A percentile compares a stretch with the other conserved stretches of the same genome.
phyloP scores from a whole-genome alignment of 805 yeast species.

The Sugiyamaella valdiviana region DNA sequence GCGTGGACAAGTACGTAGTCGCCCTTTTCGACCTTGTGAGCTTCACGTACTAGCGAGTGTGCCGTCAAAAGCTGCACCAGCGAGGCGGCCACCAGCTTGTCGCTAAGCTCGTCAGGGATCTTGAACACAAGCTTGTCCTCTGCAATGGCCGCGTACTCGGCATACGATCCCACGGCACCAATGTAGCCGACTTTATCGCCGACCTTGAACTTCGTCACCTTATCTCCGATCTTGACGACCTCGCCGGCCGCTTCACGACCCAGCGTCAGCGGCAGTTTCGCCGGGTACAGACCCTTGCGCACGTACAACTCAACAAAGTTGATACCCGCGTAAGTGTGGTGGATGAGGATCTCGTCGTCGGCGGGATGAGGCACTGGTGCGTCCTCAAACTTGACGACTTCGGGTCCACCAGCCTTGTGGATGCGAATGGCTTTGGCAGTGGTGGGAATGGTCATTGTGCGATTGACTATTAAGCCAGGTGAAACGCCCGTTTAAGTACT shows the following conservation, averaged over 20 bases:
- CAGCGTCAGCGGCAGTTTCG: conserved; percentile 50
- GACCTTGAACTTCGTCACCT: conserved; percentile 47
- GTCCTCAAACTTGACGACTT: conserved; percentile 53
- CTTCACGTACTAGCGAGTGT: conserved; percentile 57
- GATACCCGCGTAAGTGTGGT: conserved; percentile 71
- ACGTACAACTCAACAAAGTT: conserved; percentile 80
- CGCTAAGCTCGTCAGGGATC: conserved; percentile 41
- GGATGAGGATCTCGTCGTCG: conserved; percentile 57
- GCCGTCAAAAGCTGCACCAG: conserved; percentile 76
- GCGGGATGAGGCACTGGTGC: conserved; percentile 52
- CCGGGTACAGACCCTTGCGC: conserved; percentile 70
- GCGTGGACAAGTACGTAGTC: conserved; percentile 79
- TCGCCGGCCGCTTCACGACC: conserved; percentile 75
- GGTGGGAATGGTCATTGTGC: conserved; percentile 19
- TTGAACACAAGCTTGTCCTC: conserved; percentile 31
- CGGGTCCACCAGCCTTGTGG: conserved; percentile 52
- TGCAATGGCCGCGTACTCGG: conserved; percentile 49
- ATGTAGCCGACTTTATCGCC: conserved; percentile 67
- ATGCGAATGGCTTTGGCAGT: conserved; percentile 28
- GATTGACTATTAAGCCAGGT: too few species aligned
- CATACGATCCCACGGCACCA: conserved; percentile 53
- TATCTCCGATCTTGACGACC: conserved; percentile 58
- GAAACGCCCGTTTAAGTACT: too few species aligned
- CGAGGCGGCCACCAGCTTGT: conserved; percentile 52
- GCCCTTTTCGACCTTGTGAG: conserved; percentile 59